These are phyloP conservation scores for Suillus tomentosus DNA, from an alignment of 768 basidiomycete species.

Conservation along the genomic window DNA sequence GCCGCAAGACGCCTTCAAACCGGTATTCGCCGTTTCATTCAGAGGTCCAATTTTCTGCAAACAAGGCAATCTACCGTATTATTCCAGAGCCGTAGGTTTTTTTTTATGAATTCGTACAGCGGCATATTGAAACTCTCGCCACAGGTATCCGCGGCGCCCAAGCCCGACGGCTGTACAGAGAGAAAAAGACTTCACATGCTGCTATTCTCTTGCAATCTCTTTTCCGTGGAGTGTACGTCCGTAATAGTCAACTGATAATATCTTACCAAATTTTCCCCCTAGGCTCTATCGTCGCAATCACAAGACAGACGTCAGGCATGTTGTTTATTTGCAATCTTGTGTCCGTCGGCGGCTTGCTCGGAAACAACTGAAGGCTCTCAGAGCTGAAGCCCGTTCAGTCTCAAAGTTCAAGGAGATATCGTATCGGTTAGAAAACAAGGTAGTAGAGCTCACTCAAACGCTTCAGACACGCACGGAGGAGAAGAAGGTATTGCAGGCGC, in stretches of 20 bases:
- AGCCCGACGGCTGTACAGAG: slow-evolving; percentile 59
- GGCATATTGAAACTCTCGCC: slow-evolving; percentile 12
- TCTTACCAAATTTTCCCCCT: slow-evolving; percentile 14
- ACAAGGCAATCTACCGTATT: slow-evolving; percentile 62
- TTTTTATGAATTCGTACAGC: not conserved
- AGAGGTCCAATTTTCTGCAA: slow-evolving; percentile 69
- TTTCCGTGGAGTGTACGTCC: slow-evolving; percentile 83
- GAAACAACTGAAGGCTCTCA: slow-evolving; percentile 80
- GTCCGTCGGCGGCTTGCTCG: slow-evolving; percentile 86
- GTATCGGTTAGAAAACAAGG: slow-evolving; percentile 97
- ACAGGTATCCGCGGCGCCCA: slow-evolving; percentile 76
- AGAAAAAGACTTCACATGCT: slow-evolving; percentile 58
- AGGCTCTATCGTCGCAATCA: slow-evolving; percentile 59
- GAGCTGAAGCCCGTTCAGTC: slow-evolving; percentile 92
- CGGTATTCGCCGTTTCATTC: slow-evolving; percentile 68
- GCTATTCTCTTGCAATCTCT: slow-evolving; percentile 80
- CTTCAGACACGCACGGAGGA: slow-evolving; percentile 90
- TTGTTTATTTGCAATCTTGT: slow-evolving; percentile 90
- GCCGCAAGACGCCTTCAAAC: slow-evolving; percentile 80
- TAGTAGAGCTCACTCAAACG: slow-evolving; percentile 94
- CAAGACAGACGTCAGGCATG: slow-evolving; percentile 62
- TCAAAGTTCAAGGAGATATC: slow-evolving; percentile 99
- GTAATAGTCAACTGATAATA: slow-evolving; percentile 8
- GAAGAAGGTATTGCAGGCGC: slow-evolving; percentile 82
- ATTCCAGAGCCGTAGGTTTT: slow-evolving; percentile 82